phyloP scores from a whole-genome alignment of 352 stramenopile species.

The Globisporangium irregulare region DNA sequence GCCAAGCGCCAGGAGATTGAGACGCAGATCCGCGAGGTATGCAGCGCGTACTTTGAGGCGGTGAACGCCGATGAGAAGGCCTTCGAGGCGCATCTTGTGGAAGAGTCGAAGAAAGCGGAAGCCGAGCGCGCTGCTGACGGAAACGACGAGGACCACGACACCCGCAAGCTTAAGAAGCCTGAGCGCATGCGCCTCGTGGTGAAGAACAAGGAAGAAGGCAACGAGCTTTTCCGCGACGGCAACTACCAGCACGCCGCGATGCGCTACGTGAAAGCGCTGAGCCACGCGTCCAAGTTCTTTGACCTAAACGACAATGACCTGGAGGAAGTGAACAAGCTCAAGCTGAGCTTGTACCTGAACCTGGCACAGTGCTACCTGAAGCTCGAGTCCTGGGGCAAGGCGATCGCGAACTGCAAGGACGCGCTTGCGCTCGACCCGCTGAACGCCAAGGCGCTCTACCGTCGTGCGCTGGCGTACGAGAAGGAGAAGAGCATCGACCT shows the following conservation, averaged over 20 bases:
- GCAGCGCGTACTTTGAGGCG: conserved; percentile 67
- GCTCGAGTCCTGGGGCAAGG: conserved; percentile 87
- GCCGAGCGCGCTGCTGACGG: conserved; percentile 65
- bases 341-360: conserved; percentile 92
- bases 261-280: conserved; percentile 91
- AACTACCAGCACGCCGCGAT: conserved; percentile 87
- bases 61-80: conserved; percentile 57
- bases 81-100: conserved; percentile 73
- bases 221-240: conserved; percentile 90
- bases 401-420: conserved; percentile 83
- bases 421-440: conserved; percentile 67
- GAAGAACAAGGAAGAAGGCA: conserved; percentile 96
- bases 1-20: conserved; percentile 58
- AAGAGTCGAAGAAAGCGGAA: conserved; percentile 71
- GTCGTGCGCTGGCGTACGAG: conserved; percentile 81
- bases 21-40: conserved; percentile 44
- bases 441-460: conserved; percentile 88
- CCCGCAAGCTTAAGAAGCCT: conserved; percentile 90
- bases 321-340: conserved; percentile 85
- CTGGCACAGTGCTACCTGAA: conserved; percentile 93
- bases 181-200: conserved; percentile 92
- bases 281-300: conserved; percentile 92
- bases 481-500: conserved; percentile 85
- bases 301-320: conserved; percentile 81
- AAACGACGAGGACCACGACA: conserved; percentile 90